Percentiles rank a stretch among this genome's conserved stretches.
phyloP scores from a whole-genome alignment of 176 grass and related monocot genomes.

The Saccharum spontaneum region DNA sequence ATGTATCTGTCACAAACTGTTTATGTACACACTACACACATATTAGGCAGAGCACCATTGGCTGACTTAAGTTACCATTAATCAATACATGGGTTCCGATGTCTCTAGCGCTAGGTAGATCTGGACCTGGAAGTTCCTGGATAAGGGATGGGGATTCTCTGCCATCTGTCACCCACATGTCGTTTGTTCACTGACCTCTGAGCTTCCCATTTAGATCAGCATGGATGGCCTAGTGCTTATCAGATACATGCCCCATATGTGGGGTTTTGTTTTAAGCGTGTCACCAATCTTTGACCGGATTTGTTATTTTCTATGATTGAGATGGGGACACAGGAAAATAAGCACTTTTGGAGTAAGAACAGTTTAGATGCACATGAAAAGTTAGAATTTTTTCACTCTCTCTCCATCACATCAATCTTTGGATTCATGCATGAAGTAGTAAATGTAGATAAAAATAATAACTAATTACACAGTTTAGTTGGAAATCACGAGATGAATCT shows the following conservation, averaged over 20 bases:
- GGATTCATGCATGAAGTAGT: too few relatives aligned
- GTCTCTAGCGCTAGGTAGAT: slow-evolving; percentile 35
- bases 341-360: slow-evolving; percentile 31
- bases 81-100: not conserved
- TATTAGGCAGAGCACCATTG: not conserved
- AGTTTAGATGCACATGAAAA: too few relatives aligned
- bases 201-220: not conserved
- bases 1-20: slow-evolving; percentile 27
- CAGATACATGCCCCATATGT: not conserved
- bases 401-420: too few relatives aligned
- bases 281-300: slow-evolving; percentile 14
- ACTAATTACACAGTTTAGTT: too few relatives aligned
- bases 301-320: slow-evolving; percentile 14
- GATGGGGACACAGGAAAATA: not conserved
- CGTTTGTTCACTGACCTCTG: not conserved
- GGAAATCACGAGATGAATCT: too few relatives aligned
- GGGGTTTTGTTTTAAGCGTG: slow-evolving; percentile 27
- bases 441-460: too few relatives aligned
- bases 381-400: too few relatives aligned
- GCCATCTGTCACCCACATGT: not conserved
- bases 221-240: slow-evolving; percentile 15
- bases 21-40: not conserved
- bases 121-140: slow-evolving; percentile 17
- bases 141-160: slow-evolving; percentile 28
- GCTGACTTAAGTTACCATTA: slow-evolving; percentile 28